These are phyloP conservation scores for Persicaria maculosa DNA, from an alignment of 148 eudicot genomes.

Conservation along the genomic window DNA sequence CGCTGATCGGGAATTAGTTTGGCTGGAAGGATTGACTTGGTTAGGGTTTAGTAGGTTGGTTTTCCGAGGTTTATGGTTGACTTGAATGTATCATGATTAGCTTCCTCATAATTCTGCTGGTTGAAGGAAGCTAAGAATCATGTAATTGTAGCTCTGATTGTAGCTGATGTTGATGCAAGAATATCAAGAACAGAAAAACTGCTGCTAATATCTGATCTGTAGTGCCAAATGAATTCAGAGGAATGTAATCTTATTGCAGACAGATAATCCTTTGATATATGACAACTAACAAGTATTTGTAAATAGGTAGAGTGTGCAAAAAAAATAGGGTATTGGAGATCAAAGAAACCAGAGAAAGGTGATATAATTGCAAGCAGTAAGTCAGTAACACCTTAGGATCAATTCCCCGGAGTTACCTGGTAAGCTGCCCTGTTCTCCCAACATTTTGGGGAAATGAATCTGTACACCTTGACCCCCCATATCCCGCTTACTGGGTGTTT, in stretches of 20 bases:
- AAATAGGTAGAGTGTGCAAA: neutral
- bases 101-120: neutral
- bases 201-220: neutral
- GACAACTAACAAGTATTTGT: neutral
- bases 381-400: neutral
- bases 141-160: too few species aligned
- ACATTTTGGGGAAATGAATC: too few species aligned
- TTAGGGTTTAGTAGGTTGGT: neutral
- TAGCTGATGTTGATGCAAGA: neutral
- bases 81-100: neutral
- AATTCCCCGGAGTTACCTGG: neutral
- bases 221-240: neutral
- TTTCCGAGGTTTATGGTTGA: neutral
- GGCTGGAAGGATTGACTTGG: neutral
- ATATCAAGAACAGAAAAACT: neutral
- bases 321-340: neutral
- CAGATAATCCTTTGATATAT: neutral
- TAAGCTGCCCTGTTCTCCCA: neutral
- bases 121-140: neutral
- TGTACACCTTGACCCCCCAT: too few species aligned
- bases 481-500: too few species aligned
- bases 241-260: neutral
- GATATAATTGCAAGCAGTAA: neutral
- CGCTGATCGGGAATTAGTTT: neutral
- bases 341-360: neutral